phyloP scores from a whole-genome alignment of 2,329 filamentous ascomycete species.

The Curvularia verruculosa region DNA sequence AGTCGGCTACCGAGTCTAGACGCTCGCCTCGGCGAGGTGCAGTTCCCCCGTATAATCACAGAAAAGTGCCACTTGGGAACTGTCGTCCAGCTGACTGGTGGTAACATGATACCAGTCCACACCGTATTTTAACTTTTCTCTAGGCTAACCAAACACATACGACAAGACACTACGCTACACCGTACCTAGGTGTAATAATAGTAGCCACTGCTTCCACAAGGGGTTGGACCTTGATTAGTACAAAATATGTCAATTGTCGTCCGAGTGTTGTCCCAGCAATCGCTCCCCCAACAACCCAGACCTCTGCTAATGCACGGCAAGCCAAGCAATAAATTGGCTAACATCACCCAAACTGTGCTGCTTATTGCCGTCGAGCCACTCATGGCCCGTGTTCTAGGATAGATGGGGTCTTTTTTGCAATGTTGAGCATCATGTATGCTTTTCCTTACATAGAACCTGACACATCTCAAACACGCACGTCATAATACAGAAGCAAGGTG shows the following conservation, averaged over 20 bases:
- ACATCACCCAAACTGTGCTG: not conserved
- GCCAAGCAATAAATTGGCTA: not conserved
- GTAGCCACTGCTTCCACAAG: not conserved
- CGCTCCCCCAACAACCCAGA: not conserved
- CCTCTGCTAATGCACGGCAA: not conserved
- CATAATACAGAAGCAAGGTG: not conserved
- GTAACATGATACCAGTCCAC: not conserved
- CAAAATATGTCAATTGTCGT: not conserved
- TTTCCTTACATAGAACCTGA: not conserved
- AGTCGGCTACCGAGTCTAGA: not conserved
- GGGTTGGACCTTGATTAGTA: not conserved
- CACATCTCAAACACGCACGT: not conserved
- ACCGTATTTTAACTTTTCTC: not conserved
- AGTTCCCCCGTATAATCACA: slow-evolving; percentile 9
- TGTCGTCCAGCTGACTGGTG: not conserved
- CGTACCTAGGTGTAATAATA: not conserved
- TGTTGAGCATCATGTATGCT: not conserved
- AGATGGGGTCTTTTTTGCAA: not conserved
- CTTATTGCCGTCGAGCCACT: not conserved
- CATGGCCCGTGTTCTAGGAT: not conserved
- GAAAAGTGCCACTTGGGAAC: not conserved
- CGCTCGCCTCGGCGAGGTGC: slow-evolving; percentile 1
- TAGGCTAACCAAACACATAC: not conserved
- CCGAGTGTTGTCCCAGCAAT: slow-evolving; percentile 1
- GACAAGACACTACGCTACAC: not conserved